Evolutionary conservation across 1,139 yeast species (phyloP), one percentile per base, ranked within the genome.

Genomic region (Taiozyma sp.): DNA sequence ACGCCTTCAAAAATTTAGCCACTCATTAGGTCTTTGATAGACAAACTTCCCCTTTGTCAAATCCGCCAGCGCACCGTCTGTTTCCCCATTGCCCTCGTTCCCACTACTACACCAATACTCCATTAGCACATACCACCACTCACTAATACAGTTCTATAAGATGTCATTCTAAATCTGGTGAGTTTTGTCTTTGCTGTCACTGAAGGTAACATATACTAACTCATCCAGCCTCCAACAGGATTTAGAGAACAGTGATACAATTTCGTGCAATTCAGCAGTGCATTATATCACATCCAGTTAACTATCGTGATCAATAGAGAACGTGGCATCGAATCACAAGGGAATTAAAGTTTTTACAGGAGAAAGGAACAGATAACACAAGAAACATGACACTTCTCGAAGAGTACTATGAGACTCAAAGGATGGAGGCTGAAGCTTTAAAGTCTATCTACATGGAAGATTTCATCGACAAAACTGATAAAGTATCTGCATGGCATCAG

Each of bases 391-490:
- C 47, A 64, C 48, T 74, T 4, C 58, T 71, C 28, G 68, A 70
- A 48, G 71, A 71, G 48, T 72, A 73, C 53, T 66, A 70, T 52
- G 74, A 70, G 43, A 65, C 69, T 45, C 78, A 73, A 53, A 58
- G 59, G 44, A 63, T 65, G 48, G 87, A 82, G 60, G 71, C 76
- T 12, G 90, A 85, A 62, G 96, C 93, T 10, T 77, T 95, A 40
- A 73, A 78, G 60, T 92, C 97, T 34, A 93, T 93, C 42, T 95
- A 92, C 65, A 87, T 87, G 66, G 96, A 88, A 51, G 96, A 89
- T 57, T 85, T 85, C 63, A 72, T 68, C 27, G 88, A 88, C 63
- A 67, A 76, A 45, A 84, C 96, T 0, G 82, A 83, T 8, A 64
- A 70, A 14, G 78, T 78, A 34, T 76, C 88, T 14, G 89, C 89